Percentiles rank a stretch among this genome's conserved stretches.
phyloP scores from a whole-genome alignment of 192 early-diverging fungal species.

The Jimgerdemannia flammicorona region DNA sequence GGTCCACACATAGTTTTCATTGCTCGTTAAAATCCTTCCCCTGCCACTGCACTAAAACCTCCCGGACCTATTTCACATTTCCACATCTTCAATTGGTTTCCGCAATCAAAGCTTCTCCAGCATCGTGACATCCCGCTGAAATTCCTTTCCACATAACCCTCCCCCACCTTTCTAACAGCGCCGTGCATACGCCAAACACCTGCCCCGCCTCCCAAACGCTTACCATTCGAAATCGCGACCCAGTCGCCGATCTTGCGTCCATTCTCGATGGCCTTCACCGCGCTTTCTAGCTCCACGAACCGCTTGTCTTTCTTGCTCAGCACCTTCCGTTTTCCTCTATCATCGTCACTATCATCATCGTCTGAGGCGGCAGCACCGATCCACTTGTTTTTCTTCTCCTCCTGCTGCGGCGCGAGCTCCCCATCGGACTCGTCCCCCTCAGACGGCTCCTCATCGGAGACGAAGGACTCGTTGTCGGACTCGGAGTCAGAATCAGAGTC shows the following conservation, averaged over 20 bases:
- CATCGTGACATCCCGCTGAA: no score
- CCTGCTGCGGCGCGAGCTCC: slow-evolving; percentile 36
- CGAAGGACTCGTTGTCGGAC: slow-evolving; percentile 54
- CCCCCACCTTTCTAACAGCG: no score
- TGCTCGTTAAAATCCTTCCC: no score
- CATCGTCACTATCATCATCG: slow-evolving; percentile 61
- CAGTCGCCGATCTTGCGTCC: slow-evolving; percentile 87
- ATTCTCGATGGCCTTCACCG: slow-evolving; percentile 65
- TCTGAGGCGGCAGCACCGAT: slow-evolving; percentile 32
- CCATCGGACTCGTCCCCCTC: slow-evolving; percentile 43
- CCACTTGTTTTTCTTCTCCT: slow-evolving; percentile 37
- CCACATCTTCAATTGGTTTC: no score
- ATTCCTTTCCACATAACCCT: no score
- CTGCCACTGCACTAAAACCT: not conserved
- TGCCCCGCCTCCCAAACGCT: not conserved
- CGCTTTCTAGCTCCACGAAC: slow-evolving; percentile 72
- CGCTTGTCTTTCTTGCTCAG: slow-evolving; percentile 86
- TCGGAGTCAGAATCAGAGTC: slow-evolving; percentile 63
- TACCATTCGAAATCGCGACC: slow-evolving; percentile 76
- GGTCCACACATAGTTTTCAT: no score
- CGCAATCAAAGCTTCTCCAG: no score
- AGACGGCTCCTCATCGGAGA: slow-evolving; percentile 50
- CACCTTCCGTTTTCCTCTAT: slow-evolving; percentile 70
- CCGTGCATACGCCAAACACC: no score
- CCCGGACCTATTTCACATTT: not conserved